These are phyloP conservation scores for Penicillium canariense DNA, from an alignment of 495 filamentous ascomycete species.

Conservation along the genomic window DNA sequence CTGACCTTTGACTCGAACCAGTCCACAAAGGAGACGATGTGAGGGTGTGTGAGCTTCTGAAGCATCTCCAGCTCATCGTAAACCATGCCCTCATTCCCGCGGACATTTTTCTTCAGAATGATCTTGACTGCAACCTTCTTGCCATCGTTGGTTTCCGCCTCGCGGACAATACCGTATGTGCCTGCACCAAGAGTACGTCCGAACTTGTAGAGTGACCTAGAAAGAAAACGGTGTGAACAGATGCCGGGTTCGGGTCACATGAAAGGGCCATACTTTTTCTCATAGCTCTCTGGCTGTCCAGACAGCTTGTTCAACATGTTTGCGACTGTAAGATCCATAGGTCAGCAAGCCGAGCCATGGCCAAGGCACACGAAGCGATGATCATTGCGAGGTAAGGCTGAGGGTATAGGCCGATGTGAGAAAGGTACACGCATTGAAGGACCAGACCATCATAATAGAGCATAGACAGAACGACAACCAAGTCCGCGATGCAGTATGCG, in stretches of 20 bases:
- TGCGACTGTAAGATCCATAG: conserved; percentile 57
- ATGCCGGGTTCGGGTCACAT: background rate
- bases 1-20: conserved; percentile 93
- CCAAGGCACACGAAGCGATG: conserved; percentile 1
- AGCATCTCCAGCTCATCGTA: conserved; percentile 95
- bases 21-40: conserved; percentile 97
- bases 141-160: conserved; percentile 71
- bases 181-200: conserved; percentile 92
- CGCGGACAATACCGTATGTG: conserved; percentile 97
- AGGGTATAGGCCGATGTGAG: background rate
- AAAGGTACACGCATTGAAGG: conserved; percentile 4
- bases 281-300: conserved; percentile 96
- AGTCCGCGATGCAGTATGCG: conserved; percentile 7
- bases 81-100: conserved; percentile 97
- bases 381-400: background rate
- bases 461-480: conserved; percentile 4
- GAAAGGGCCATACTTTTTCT: conserved; percentile 73
- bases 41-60: conserved; percentile 83
- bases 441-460: conserved; percentile 20
- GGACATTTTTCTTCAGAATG: conserved; percentile 99
- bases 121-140: conserved; percentile 98
- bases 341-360: conserved; percentile 30
- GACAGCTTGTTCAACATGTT: conserved; percentile 97
- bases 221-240: conserved; percentile 8
- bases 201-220: conserved; percentile 81